Base-by-base conservation (phyloP, 495 filamentous ascomycete genomes). In the Lepidopterella palustris region DNA sequence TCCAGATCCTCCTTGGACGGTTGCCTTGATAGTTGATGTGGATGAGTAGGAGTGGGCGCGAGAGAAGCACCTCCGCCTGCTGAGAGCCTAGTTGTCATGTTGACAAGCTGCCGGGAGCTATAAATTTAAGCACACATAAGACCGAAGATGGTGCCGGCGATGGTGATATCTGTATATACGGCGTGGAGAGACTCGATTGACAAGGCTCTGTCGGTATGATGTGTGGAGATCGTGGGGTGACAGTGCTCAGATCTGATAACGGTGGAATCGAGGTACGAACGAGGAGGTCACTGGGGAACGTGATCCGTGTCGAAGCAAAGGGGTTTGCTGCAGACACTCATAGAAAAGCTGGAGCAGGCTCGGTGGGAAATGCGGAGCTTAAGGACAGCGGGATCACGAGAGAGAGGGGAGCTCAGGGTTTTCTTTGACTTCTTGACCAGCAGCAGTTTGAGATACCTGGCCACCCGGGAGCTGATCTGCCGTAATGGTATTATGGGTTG, bases 1-100 rank as follows among this genome's bases (percentile, higher is more conserved):
- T 67, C 65, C 10, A 67, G 56, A 47, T 67, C 65, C 29, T 68
- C 65, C 42, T 40, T 58, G 50, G 60, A 63, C 1, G 65, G 61
- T 21, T 67, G 53, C 11, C 65, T 45, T 11, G 65, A 67, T 3
- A 67, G 61, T 8, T 64, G 61, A 56, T 67, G 65, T 0, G 65
- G 65, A 56, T 67, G 65, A 18, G 61, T 48, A 9, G 61, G 65
- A 48, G 61, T 61, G 4, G 65, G 65, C 11, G 65, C 65, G 25
- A 67, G 65, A 13, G 65, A 64, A 20, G 65, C 62, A 49, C 65
- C 65, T 25, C 65, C 65, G 27, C 47, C 53, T 15, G 48, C 28
- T 3, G 65, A 58, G 5, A 27, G 5, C n/a, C 29, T 26, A 20
- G 18, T 23, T 54, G 57, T 2, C 65, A 67, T 67, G 26, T 18